Evolutionary conservation across 2,329 filamentous ascomycete species (phyloP).

Genomic region (Seiridium cupressi): DNA sequence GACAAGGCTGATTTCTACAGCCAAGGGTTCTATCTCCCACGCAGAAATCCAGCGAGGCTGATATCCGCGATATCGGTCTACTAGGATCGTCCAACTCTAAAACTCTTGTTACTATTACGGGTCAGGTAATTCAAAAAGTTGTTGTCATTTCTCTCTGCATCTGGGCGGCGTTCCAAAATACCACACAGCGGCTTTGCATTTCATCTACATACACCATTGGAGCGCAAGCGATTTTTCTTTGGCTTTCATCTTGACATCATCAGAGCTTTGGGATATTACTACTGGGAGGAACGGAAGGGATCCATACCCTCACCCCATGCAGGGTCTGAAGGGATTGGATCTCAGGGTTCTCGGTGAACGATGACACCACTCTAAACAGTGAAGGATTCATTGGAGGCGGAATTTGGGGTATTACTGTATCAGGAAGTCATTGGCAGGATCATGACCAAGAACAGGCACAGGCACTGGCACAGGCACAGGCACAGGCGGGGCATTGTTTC

Average conservation of each 20-base stretch:
- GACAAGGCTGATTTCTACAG: slow-evolving; percentile 43
- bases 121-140: slow-evolving; percentile 9
- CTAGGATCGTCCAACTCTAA: slow-evolving; percentile 28
- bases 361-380: slow-evolving; percentile 23
- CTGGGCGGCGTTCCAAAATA: slow-evolving; percentile 33
- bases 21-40: slow-evolving; percentile 53
- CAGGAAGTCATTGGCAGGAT: slow-evolving; percentile 17
- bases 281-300: background rate
- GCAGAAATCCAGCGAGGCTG: slow-evolving; percentile 47
- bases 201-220: slow-evolving; percentile 8
- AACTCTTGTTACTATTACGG: slow-evolving; percentile 18
- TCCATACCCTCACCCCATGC: background rate
- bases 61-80: slow-evolving; percentile 58
- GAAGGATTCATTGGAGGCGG: slow-evolving; percentile 19
- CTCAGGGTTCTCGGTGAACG: background rate
- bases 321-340: background rate
- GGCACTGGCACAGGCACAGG: slow-evolving; percentile 2
- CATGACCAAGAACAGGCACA: slow-evolving; percentile 7
- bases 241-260: slow-evolving; percentile 12
- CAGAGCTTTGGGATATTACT: slow-evolving; percentile 1
- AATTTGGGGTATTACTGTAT: slow-evolving; percentile 22
- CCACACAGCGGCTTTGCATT: slow-evolving; percentile 30
- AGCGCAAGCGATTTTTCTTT: slow-evolving; percentile 23
- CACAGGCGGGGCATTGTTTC: slow-evolving; percentile 17
- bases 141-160: slow-evolving; percentile 30